phyloP scores from a whole-genome alignment of 768 basidiomycete genomes.

The Trametes cingulata region DNA sequence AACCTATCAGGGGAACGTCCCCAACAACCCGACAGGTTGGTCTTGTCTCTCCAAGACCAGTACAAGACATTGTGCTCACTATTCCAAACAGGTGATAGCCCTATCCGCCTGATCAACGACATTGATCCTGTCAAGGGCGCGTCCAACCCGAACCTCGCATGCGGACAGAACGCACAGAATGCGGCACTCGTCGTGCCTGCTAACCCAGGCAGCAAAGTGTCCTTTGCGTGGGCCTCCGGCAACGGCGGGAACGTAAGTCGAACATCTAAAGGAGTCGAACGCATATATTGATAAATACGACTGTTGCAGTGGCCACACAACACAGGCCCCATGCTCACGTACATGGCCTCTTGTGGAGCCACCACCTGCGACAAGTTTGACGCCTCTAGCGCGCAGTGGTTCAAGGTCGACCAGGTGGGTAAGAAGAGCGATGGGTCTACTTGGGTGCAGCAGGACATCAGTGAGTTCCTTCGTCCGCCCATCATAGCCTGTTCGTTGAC shows the following conservation, averaged over 20 bases:
- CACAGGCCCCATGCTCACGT: conserved; percentile 72
- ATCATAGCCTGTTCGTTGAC: not conserved
- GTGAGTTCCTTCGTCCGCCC: conserved; percentile 16
- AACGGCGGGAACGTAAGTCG: conserved; percentile 30
- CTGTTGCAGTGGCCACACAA: conserved; percentile 53
- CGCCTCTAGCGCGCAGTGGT: conserved; percentile 62
- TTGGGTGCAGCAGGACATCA: conserved; percentile 34
- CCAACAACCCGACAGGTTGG: conserved; percentile 37
- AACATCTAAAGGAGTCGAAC: conserved; percentile 22
- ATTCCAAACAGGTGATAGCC: conserved; percentile 16
- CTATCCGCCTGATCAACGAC: conserved; percentile 43
- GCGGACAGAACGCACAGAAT: conserved; percentile 52
- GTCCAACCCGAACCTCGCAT: conserved; percentile 53
- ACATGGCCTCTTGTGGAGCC: conserved; percentile 63
- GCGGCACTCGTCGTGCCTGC: conserved; percentile 52
- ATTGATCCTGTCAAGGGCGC: conserved; percentile 55
- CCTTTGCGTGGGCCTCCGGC: conserved; percentile 55
- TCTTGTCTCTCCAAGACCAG: not conserved
- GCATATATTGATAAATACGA: not conserved
- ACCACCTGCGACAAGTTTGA: conserved; percentile 64
- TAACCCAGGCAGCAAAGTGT: conserved; percentile 57
- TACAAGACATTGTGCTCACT: not conserved
- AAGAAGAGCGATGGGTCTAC: conserved; percentile 24
- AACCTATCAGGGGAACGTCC: conserved; percentile 42
- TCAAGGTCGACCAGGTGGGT: conserved; percentile 51